Evolutionary conservation across 2,329 filamentous ascomycete genomes (phyloP), one percentile per base, ranked within the genome.

Genomic region (Neofusicoccum ribis): DNA sequence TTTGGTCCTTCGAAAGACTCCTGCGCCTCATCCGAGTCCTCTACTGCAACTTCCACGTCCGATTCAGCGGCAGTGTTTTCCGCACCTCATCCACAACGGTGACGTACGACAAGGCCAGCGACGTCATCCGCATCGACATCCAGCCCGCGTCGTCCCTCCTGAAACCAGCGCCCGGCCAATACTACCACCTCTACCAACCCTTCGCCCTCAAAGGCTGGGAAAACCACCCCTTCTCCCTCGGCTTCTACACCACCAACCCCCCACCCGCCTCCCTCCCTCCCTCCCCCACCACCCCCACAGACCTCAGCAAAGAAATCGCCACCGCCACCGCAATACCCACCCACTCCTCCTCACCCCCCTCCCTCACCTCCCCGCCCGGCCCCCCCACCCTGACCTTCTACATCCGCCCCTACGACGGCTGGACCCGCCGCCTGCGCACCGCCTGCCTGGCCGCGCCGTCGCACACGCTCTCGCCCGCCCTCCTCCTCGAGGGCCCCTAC

Each of bases 1-100:
- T 86, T 34, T 87, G 85, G 85, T 58, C 77, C 0, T 69, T 80
- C 1, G 85, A 87, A 62, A 79, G 85, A 2, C 56, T 81, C 7
- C 64, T 84, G 0, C 81, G 86, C 0, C 65, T 81, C 3, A 61
- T 77, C 0, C 81, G 84, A 1, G 71, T 83, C 8, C 63, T 80
- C 9, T 78, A 78, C 62, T 82, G 81, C 69, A 81, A 83, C 43
- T 41, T 81, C 8, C 74, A 76, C n/a, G 69, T 81, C 27, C 70
- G 68, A 8, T 73, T 70, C 34, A 49, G 59, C 31, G 20, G 20
- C 1, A 68, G 66, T 12, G 69, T 74, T 46, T 76, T 34, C 66
- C 68, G 66, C 66, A 69, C 58, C 36, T 80, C 79, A 1, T 76
- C 69, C 17, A 78, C 80, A 27, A 72, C 68, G 1, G 80, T 80